A percentile compares a stretch with the other conserved stretches of the same genome.
These are phyloP conservation scores for Candida silvatica DNA, from an alignment of 805 yeast species.

Conservation along the genomic window DNA sequence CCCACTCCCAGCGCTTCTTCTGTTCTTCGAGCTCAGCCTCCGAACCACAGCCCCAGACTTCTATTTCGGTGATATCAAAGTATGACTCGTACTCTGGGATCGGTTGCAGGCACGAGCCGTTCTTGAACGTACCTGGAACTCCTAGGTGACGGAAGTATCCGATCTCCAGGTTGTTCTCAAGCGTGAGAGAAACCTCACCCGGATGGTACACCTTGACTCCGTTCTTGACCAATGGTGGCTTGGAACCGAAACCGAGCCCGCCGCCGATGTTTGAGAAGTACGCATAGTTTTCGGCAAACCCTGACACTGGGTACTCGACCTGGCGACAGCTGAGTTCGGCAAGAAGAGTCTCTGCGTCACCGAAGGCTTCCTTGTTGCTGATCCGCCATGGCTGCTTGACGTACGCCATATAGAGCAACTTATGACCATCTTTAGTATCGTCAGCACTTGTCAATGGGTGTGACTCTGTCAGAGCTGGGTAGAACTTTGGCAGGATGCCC, in stretches of 20 bases:
- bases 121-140: constrained; percentile 38
- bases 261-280: constrained; percentile 70
- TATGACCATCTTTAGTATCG: constrained; percentile 27
- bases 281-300: constrained; percentile 25
- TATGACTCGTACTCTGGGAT: constrained; percentile 54
- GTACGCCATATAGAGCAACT: constrained; percentile 52
- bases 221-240: constrained; percentile 51
- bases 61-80: constrained; percentile 64
- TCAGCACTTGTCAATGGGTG: constrained; percentile 10
- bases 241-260: constrained; percentile 77
- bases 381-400: constrained; percentile 69
- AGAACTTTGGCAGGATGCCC: constrained; percentile 36
- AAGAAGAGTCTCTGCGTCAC: constrained; percentile 47
- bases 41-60: constrained; percentile 90
- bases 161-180: constrained; percentile 73
- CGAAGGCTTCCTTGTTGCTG: constrained; percentile 67
- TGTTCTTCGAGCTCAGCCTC: constrained; percentile 72
- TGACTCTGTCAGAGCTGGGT: constrained; percentile 12
- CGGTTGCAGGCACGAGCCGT: constrained; percentile 24
- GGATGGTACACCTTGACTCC: constrained; percentile 39
- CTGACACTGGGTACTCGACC: constrained; percentile 34
- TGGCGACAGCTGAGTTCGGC: constrained; percentile 63
- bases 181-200: constrained; percentile 72
- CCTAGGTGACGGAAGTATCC: constrained; percentile 71
- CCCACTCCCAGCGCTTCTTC: constrained; percentile 82